Base-by-base conservation (phyloP, 257 asterid species). In the Agastache rugosa region DNA sequence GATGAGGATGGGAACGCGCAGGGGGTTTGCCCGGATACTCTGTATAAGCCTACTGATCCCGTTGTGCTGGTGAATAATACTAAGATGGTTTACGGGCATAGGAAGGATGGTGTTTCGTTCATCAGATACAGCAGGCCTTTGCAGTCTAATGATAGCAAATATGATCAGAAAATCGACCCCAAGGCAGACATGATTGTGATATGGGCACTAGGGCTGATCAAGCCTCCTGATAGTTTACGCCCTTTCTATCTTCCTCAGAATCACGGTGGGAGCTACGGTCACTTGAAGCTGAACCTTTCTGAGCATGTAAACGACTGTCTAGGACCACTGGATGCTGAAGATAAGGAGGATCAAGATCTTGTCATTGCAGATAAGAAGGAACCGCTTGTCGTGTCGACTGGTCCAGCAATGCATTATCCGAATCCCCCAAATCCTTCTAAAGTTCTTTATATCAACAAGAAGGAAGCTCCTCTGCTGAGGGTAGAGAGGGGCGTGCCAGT, bases 401-500 rank as follows among this genome's bases (percentile, higher is more conserved):
- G 97, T 51, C 89, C 84, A 1, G 97, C 98, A 5, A 60, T 89
- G 87, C 96, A 87, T 83, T 95, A 95, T 71, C 99, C 99, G 0
- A 89, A 95, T 75, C 99, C 99, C 16, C 99, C 98, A 0, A 94
- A 91, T 78, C 98, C 99, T 75, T 76, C 90, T 1, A 92, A 91
- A 79, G 96, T 92, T 78, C 83, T 95, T 77, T 95, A 90, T 63
- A 88, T 95, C 37, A 95, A 92, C 91, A 95, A 92, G 88, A 95
- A 92, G 80, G 99, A 89, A 86, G 87, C 97, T 70, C 98, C 98
- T 14, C 82, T 95, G 67, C 83, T 95, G 70, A 85, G 98, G 81
- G 99, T 95, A 0, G 99, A 95, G 80, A 92, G 99, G 90, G 99
- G 98, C 45, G 98, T 89, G 73, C 86, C 82, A 23, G 96, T 95